phyloP scores from a whole-genome alignment of 2,329 filamentous ascomycete species.

The Penicillium sp. region DNA sequence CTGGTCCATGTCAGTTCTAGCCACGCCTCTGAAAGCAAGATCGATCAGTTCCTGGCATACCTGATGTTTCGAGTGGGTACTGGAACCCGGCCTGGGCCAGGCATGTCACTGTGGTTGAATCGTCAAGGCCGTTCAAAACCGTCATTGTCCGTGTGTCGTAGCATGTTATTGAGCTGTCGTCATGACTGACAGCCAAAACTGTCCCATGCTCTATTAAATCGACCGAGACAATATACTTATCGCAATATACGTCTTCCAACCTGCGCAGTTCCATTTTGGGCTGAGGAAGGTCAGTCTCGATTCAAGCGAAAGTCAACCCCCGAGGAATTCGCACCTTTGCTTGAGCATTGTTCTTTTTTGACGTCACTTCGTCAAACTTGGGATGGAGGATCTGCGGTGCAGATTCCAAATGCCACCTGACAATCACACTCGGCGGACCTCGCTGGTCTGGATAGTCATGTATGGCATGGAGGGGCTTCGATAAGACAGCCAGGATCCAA shows the following conservation, averaged over 20 bases:
- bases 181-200: slow-evolving; percentile 68
- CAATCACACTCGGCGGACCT: slow-evolving; percentile 69
- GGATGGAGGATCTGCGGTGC: slow-evolving; percentile 66
- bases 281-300: slow-evolving; percentile 31
- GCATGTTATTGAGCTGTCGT: slow-evolving; percentile 78
- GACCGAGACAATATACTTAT: slow-evolving; percentile 69
- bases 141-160: slow-evolving; percentile 73
- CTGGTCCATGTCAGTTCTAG: slow-evolving; percentile 26
- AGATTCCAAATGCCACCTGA: slow-evolving; percentile 75
- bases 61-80: slow-evolving; percentile 64
- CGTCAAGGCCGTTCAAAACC: slow-evolving; percentile 62
- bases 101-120: slow-evolving; percentile 64
- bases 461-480: slow-evolving; percentile 54
- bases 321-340: slow-evolving; percentile 29
- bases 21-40: neutral
- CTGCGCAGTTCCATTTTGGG: slow-evolving; percentile 57
- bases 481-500: slow-evolving; percentile 71
- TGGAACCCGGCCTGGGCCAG: slow-evolving; percentile 76
- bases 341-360: slow-evolving; percentile 58
- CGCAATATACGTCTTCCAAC: slow-evolving; percentile 64
- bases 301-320: slow-evolving; percentile 2
- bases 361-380: slow-evolving; percentile 73
- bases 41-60: slow-evolving; percentile 43
- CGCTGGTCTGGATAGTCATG: slow-evolving; percentile 58
- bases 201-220: slow-evolving; percentile 69